Evolutionary conservation across 495 filamentous ascomycete species (phyloP), one percentile per base, ranked within the genome.

Genomic region (Arthonia radiata): DNA sequence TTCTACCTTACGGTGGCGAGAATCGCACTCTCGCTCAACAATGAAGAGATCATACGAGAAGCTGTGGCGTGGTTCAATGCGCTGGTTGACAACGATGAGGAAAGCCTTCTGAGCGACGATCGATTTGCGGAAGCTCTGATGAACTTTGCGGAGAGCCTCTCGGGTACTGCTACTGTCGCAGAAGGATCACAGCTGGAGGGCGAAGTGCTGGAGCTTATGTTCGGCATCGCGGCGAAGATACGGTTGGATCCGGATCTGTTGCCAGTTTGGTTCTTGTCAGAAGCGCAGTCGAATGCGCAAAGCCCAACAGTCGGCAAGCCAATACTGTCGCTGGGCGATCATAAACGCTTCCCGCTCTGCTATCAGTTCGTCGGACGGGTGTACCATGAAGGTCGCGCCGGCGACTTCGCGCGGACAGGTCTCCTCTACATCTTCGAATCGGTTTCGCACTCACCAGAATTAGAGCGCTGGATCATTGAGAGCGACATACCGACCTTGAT

Each of bases 351-450:
- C 40, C 86, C 86, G 1, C 42, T 99, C 13, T 94, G 93, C 51
- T 94, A 93, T 46, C 52, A 92, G 17, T 56, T 94, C 31, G 72
- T 99, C 28, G 81, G 94, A 42, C 86, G 90, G 47, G 82, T 99
- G 17, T 81, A 99, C 41, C 71, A 83, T 32, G 81, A 91, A 31
- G 81, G 82, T 24, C 67, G 76, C 17, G 69, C 82, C 12, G 86
- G 86, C 13, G 86, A 99, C 46, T 99, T 99, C 52, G 83, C 89
- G n/a, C 60, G 86, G 26, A 99, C 83, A 0, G 86, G 86, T 0
- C 48, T 99, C 26, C 60, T 99, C 5, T 94, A 99, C 43, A 71
- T 99, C 31, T 89, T 94, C 35, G 86, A 94, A 47, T 74, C 78
- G 2, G 79, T 83, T 2, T 82, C 78, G 2, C 69, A 66, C 28